phyloP scores from a whole-genome alignment of 129 eudicot genomes.

The Tagetes patula region DNA sequence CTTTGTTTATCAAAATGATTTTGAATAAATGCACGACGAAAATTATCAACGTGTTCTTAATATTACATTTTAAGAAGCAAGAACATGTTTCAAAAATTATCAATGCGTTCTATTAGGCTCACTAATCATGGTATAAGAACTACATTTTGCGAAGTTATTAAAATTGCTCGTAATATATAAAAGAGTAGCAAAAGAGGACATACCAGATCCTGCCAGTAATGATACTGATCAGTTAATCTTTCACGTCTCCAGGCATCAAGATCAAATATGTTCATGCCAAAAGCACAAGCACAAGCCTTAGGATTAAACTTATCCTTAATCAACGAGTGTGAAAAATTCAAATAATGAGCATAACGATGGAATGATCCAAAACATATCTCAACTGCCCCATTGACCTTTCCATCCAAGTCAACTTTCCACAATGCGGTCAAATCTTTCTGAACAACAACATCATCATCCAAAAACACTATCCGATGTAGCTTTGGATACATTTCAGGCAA shows the following conservation, averaged over 20 bases:
- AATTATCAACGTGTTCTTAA: too few species aligned
- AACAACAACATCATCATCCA: constrained; percentile 7
- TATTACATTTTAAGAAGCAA: too few species aligned
- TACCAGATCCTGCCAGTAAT: constrained; percentile 15
- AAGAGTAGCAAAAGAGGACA: not conserved
- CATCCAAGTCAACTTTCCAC: constrained; percentile 8
- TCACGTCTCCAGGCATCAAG: constrained; percentile 5
- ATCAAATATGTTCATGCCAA: constrained; percentile 5
- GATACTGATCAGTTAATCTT: not conserved
- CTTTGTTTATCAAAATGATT: too few species aligned
- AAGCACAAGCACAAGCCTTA: constrained; percentile 11
- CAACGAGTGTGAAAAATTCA: not conserved
- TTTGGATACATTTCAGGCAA: constrained; percentile 8
- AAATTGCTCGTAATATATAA: not conserved
- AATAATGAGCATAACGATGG: constrained; percentile 6
- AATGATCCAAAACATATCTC: constrained; percentile 9
- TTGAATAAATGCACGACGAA: too few species aligned
- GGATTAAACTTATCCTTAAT: constrained; percentile 7
- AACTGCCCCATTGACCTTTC: constrained; percentile 11
- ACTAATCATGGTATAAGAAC: not conserved
- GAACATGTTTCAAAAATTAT: too few species aligned
- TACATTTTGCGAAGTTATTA: not conserved
- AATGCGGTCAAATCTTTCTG: constrained; percentile 5
- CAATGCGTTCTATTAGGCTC: too few species aligned
- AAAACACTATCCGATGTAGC: not conserved